Base-by-base conservation (phyloP, 805 yeast genomes). In the Metschnikowia continentalis region DNA sequence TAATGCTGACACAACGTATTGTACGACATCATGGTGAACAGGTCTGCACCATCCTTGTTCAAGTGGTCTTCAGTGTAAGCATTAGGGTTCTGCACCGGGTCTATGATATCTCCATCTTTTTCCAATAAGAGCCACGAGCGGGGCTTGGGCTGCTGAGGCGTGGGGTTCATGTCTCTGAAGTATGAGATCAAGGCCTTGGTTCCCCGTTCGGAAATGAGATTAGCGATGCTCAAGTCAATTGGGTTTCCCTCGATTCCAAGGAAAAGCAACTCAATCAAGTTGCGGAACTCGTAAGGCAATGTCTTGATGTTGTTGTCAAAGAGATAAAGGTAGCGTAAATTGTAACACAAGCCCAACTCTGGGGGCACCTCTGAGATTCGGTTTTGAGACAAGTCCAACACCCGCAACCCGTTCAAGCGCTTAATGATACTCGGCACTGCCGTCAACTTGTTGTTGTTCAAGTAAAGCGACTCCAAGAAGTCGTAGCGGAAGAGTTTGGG, bases 191-290 rank as follows among this genome's bases (percentile, higher is more conserved):
- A 77, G 1, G 90, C 96, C 55, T 86, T 82, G 5, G 96, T 88
- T 5, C 98, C 97, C 52, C 82, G 83, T 56, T 84, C 86, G 0
- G 95, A 83, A 46, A 94, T 63, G 32, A 87, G 78, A 56, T 83
- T 79, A 40, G 89, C 81, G 53, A 81, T 67, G 20, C 77, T 80
- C 50, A 77, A 74, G 60, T 86, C 86, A 62, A 94, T 74, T 3
- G 95, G 88, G 65, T 94, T 94, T 1, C 99, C 99, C 68, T 92
- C 97, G 42, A 92, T 76, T 35, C 99, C 99, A 46, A 94, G 71
- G 64, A 92, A 86, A 58, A 88, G 86, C 56, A 94, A 77, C 59
- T 89, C 92, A 65, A 82, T 86, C 52, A 95, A 73, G 59, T 83
- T 85, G 26, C 98, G 97, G 67, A 94, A 83, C 64, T 87, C 94